These are phyloP conservation scores for Coelastrella sp. DNA, from an alignment of 139 green algal genomes.

Conservation along the genomic window DNA sequence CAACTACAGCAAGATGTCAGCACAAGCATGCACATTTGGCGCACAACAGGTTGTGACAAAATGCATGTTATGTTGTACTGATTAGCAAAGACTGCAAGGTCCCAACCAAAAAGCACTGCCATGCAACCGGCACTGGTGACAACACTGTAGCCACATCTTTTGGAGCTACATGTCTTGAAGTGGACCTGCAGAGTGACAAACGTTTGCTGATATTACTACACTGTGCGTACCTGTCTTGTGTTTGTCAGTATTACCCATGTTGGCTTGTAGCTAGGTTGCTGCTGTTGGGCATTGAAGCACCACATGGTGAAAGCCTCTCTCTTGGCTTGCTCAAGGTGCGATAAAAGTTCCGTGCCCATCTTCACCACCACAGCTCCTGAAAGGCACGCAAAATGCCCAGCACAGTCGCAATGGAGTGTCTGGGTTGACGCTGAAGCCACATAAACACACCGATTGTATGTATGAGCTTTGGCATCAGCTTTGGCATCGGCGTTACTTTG, in stretches of 20 bases:
- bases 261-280: not conserved
- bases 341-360: not conserved
- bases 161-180: not conserved
- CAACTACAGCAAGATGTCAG: not conserved
- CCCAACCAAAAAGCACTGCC: not conserved
- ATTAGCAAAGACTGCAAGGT: not conserved
- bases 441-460: not conserved
- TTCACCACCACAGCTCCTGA: constrained; percentile 23
- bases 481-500: not conserved
- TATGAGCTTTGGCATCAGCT: not conserved
- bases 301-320: constrained; percentile 28
- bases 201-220: not conserved
- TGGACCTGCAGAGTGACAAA: not conserved
- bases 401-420: not conserved
- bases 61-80: not conserved
- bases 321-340: constrained; percentile 30
- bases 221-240: not conserved
- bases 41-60: not conserved
- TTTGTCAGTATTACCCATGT: constrained; percentile 15
- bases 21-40: not conserved
- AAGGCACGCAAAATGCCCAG: not conserved
- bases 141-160: not conserved
- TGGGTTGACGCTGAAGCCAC: not conserved
- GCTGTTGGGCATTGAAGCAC: not conserved
- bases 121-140: not conserved